Base-by-base conservation (phyloP, 1,284 basidiomycete genomes). In the Tilletiopsis washingtonensis region DNA sequence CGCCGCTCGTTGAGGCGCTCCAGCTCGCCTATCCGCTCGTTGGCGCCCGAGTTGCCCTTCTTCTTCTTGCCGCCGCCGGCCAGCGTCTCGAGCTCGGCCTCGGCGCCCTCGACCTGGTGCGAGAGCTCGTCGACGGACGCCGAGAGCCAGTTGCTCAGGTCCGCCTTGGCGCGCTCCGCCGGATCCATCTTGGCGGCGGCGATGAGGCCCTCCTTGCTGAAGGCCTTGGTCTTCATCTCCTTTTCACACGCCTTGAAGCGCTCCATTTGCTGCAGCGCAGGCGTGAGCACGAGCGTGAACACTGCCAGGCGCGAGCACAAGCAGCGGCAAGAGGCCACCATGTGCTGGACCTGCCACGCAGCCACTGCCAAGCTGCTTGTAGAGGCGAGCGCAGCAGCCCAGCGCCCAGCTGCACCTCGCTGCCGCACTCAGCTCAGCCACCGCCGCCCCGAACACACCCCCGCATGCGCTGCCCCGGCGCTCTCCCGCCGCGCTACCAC, bases 221-320 rank as follows among this genome's bases (percentile, higher is more conserved):
- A 99, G 0, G 94, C 94, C 75, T 99, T 99, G 57, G 94, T 98
- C 81, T 99, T 99, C 91, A 98, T 97, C 77, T 98, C 94, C 78
- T 98, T 99, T 78, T 99, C 94, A 76, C 90, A 89, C 21, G 93
- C 93, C 73, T 99, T 99, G 82, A 99, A 99, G 72, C 89, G 90
- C 78, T 99, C 94, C 94, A 99, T 99, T 94, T 98, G 94, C 91
- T 97, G 76, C 57, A 17, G 40, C 4, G 9, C 2, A 4, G 7
- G 7, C 14, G 19, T 17, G 42, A 2, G n/a, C n/a, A n/a, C n/a
- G n/a, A n/a, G n/a, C n/a, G n/a, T n/a, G n/a, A n/a, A n/a, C n/a
- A n/a, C n/a, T 17, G 20, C 15, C 9, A 43, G 29, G 2, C 14
- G 29, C 9, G 15, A 21, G 9, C 25, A 21, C n/a, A 11, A 3